A percentile compares a stretch with the other conserved stretches of the same genome.
phyloP scores from a whole-genome alignment of 1,284 basidiomycete genomes.

The Cutaneotrichosporon sp. region DNA sequence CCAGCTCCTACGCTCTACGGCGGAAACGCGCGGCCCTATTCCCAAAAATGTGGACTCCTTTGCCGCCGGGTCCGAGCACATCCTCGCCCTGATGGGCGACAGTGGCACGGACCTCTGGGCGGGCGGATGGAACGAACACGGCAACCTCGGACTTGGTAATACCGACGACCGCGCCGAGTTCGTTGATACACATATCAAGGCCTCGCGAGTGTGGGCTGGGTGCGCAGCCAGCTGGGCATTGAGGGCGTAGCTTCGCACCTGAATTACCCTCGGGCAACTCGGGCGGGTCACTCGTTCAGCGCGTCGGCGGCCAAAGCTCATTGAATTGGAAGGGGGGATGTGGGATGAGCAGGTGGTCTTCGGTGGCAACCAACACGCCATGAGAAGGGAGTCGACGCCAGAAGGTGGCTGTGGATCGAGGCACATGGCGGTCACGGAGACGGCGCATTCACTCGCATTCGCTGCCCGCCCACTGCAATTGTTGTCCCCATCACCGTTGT shows the following conservation, averaged over 20 bases:
- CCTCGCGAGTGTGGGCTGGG: constrained; percentile 8
- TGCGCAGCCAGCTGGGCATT: constrained; percentile 16
- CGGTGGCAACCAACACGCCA: too few relatives aligned
- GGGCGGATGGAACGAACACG: constrained; percentile 96
- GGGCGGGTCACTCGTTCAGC: not conserved
- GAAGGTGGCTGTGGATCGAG: too few relatives aligned
- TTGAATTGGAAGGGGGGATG: too few relatives aligned
- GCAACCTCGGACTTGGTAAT: constrained; percentile 69
- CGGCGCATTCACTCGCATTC: too few relatives aligned
- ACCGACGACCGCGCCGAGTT: constrained; percentile 53
- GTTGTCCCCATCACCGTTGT: too few relatives aligned
- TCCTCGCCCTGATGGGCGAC: constrained; percentile 50
- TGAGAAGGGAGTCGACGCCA: too few relatives aligned
- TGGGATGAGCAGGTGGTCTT: too few relatives aligned
- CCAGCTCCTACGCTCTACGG: constrained; percentile 55
- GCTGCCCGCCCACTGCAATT: too few relatives aligned
- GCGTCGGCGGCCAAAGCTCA: too few relatives aligned
- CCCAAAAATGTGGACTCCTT: constrained; percentile 22
- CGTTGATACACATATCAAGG: not conserved
- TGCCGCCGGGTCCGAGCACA: constrained; percentile 75
- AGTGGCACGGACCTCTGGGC: constrained; percentile 56
- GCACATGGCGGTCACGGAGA: too few relatives aligned
- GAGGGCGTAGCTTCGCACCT: not conserved
- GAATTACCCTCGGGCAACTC: too few relatives aligned
- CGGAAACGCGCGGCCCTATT: constrained; percentile 5